Evolutionary conservation across 2,329 filamentous ascomycete species (phyloP).

Genomic region (Verticillium zaregamsianum): DNA sequence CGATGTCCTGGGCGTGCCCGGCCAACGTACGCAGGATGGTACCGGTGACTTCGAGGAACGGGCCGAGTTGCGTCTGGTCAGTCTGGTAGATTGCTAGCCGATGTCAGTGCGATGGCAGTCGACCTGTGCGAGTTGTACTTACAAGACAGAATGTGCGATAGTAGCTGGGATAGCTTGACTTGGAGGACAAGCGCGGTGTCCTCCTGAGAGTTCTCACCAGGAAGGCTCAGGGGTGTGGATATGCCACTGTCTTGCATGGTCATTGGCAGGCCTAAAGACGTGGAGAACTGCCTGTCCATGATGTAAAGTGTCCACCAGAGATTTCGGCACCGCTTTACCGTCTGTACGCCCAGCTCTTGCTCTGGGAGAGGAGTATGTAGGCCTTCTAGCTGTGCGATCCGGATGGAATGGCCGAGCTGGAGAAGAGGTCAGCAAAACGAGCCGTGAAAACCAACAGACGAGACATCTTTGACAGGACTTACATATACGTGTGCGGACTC

Average conservation of each 20-base stretch:
- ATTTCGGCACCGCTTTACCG: slow-evolving; percentile 16
- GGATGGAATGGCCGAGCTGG: slow-evolving; percentile 18
- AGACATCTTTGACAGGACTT: slow-evolving; percentile 10
- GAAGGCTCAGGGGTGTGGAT: slow-evolving; percentile 19
- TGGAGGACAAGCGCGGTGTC: slow-evolving; percentile 28
- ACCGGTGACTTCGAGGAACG: slow-evolving; percentile 30
- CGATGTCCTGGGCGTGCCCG: slow-evolving; percentile 32
- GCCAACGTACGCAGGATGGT: slow-evolving; percentile 30
- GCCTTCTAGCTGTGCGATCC: slow-evolving; percentile 10
- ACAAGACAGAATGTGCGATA: slow-evolving; percentile 31
- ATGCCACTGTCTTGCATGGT: slow-evolving; percentile 33
- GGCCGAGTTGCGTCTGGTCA: slow-evolving; percentile 21
- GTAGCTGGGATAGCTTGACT: slow-evolving; percentile 28
- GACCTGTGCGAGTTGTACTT: slow-evolving; percentile 4
- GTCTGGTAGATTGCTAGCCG: slow-evolving; percentile 28
- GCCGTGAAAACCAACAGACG: accelerated
- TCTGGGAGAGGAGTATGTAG: slow-evolving; percentile 12
- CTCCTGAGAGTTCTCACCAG: slow-evolving; percentile 18
- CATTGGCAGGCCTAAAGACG: slow-evolving; percentile 31
- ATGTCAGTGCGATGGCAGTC: not conserved
- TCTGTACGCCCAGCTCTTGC: slow-evolving; percentile 18
- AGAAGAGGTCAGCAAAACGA: not conserved
- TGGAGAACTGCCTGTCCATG: slow-evolving; percentile 18
- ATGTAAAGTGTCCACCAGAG: slow-evolving; percentile 26
- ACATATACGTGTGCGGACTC: slow-evolving; percentile 23